Evolutionary conservation across 2,329 filamentous ascomycete genomes (phyloP).

Genomic region (Monosporascus ibericus): DNA sequence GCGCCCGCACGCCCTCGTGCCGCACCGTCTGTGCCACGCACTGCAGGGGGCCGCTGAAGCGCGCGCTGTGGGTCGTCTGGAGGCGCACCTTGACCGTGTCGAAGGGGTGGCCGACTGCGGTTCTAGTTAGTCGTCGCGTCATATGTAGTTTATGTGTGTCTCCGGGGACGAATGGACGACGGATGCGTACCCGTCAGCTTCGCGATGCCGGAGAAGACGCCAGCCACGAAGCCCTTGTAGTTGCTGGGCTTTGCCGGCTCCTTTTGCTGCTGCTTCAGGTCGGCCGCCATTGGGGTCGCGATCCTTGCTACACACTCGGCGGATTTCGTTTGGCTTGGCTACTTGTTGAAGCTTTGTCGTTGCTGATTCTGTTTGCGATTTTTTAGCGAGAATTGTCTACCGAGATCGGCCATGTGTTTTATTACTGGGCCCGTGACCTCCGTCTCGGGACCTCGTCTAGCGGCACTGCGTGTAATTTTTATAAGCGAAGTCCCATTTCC

Average conservation of each 20-base stretch:
- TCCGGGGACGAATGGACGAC: background rate
- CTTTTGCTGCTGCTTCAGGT: constrained; percentile 21
- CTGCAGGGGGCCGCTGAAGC: constrained; percentile 81
- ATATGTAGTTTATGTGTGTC: no score
- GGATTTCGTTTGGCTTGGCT: no score
- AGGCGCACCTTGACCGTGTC: constrained; percentile 96
- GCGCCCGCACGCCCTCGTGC: constrained; percentile 74
- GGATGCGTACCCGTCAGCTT: constrained; percentile 68
- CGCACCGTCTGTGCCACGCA: constrained; percentile 79
- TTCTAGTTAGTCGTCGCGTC: background rate
- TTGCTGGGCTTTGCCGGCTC: constrained; percentile 36
- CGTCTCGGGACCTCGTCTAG: no score
- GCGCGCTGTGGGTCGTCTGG: constrained; percentile 71
- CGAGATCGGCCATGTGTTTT: background rate
- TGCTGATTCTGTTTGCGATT: background rate
- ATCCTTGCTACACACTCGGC: constrained; percentile 9
- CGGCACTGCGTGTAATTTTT: no score
- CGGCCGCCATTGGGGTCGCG: constrained; percentile 19
- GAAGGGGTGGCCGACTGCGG: constrained; percentile 64
- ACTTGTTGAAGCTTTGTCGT: background rate
- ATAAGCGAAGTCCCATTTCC: no score
- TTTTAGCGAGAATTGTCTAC: background rate
- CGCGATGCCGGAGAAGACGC: constrained; percentile 89
- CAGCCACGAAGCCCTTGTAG: constrained; percentile 95
- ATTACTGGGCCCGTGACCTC: background rate